These are phyloP conservation scores for Cladobotryum mycophilum DNA, from an alignment of 2,329 filamentous ascomycete genomes.

Conservation along the genomic window DNA sequence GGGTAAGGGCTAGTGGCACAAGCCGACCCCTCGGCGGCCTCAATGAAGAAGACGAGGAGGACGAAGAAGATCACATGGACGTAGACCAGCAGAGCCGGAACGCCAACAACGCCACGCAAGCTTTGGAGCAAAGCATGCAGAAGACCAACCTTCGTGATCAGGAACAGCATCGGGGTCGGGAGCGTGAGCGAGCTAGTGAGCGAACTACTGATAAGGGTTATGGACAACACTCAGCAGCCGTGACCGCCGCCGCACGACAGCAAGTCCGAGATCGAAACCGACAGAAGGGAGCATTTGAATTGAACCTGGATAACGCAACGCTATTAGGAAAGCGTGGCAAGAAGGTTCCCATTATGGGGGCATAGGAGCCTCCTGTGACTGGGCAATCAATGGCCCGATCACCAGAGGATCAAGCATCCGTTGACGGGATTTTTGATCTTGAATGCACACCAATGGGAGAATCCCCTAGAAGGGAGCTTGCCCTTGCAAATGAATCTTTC, in stretches of 20 bases:
- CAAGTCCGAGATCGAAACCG: slow-evolving; percentile 63
- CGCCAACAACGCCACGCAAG: slow-evolving; percentile 50
- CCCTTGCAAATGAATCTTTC: background rate
- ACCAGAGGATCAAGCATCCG: slow-evolving; percentile 8
- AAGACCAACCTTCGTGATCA: slow-evolving; percentile 66
- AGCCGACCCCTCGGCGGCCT: slow-evolving; percentile 54
- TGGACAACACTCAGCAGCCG: slow-evolving; percentile 78
- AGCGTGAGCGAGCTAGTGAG: slow-evolving; percentile 29
- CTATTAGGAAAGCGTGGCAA: slow-evolving; percentile 66
- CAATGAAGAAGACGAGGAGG: slow-evolving; percentile 61
- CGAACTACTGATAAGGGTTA: slow-evolving; percentile 59
- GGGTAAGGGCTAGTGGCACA: slow-evolving; percentile 62
- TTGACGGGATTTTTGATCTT: slow-evolving; percentile 13
- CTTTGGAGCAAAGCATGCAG: slow-evolving; percentile 81
- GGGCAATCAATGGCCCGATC: background rate
- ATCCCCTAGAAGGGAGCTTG: background rate
- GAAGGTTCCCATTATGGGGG: slow-evolving; percentile 43
- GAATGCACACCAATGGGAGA: slow-evolving; percentile 6
- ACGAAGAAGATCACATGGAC: slow-evolving; percentile 53
- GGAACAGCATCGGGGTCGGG: slow-evolving; percentile 28
- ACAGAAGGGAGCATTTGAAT: slow-evolving; percentile 80
- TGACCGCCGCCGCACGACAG: slow-evolving; percentile 76
- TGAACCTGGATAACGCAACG: slow-evolving; percentile 86
- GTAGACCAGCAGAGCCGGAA: slow-evolving; percentile 52
- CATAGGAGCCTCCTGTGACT: slow-evolving; percentile 20